Base-by-base conservation (phyloP, 176 grass and related monocot genomes). In the Aechmea fasciata region DNA sequence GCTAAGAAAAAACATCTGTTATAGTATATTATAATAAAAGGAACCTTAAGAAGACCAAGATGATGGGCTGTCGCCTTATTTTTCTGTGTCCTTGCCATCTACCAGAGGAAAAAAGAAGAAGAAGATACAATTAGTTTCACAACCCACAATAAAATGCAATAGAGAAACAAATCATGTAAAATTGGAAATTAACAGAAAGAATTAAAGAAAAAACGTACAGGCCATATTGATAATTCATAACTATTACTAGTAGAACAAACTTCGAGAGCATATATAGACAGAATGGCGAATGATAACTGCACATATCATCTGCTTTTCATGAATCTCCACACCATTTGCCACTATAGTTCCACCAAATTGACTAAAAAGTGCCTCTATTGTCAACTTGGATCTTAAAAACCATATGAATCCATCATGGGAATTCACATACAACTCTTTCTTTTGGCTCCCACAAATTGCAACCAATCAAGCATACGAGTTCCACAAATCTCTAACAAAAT, bases 61-160 rank as follows among this genome's bases (percentile, higher is more conserved):
- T 99, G 94, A 80, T 99, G 94, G 0, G 94, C 94, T 11, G 94
- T 99, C 3, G 94, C 94, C 83, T 99, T 93, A 75, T 99, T 99
- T 57, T 99, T 93, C 72, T 99, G 94, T 1, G 94, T 93, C 73
- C 73, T 90, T 29, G 94, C 78, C 94, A 99, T 99, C 94, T 99
- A 75, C 49, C 14, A 78, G 49, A 75, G 47, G 13, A 63, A 71
- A 75, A 11, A 73, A 47, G 66, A 70, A 50, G 0, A 41, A 13
- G 25, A 47, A 0, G 53, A 48, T 48, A 82, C 69, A 65, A 87
- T 63, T 2, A 22, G 23, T 41, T 41, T 7, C 33, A 6, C 33
- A 7, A 41, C 3, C 33, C 33, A 41, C 33, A 41, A 41, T 41
- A 7, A 41, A 41, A 41, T 41, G 4, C 33, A 41, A 41, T 41